Percentiles rank a stretch among this genome's conserved stretches.
phyloP scores from a whole-genome alignment of 352 stramenopile species.

The Phytophthora capsici region DNA sequence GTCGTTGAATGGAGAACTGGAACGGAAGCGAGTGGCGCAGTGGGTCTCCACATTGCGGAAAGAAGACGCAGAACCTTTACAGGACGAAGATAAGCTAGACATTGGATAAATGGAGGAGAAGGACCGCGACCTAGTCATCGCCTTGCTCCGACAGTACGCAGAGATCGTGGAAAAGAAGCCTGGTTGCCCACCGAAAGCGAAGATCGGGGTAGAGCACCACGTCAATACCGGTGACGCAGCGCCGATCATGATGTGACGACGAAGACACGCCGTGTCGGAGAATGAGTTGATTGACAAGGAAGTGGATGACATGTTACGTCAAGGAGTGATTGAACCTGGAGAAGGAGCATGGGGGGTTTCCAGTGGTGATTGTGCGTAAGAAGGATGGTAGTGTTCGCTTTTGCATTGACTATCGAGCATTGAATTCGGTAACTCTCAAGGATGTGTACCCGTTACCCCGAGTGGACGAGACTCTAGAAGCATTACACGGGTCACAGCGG shows the following conservation, averaged over 20 bases:
- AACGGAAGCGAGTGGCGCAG: not conserved
- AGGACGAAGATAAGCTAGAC: not conserved
- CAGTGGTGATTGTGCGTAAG: conserved; percentile 17
- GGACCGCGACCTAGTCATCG: not conserved
- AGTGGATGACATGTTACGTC: conserved; percentile 17
- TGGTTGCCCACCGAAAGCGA: conserved; percentile 1
- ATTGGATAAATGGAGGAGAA: conserved; percentile 3
- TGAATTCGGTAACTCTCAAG: conserved; percentile 17
- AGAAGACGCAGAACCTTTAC: not conserved
- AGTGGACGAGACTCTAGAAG: too few relatives aligned
- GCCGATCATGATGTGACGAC: conserved; percentile 17
- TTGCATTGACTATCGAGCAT: conserved; percentile 29
- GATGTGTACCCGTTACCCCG: conserved; percentile 8
- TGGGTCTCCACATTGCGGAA: not conserved
- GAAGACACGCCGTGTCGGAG: conserved; percentile 5
- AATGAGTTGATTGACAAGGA: conserved; percentile 21
- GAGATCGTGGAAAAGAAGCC: conserved; percentile 1
- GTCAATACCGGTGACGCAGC: conserved; percentile 21
- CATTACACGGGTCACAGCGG: too few relatives aligned
- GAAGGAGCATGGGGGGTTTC: conserved; percentile 29
- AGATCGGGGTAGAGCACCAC: conserved; percentile 10
- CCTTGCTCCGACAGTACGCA: not conserved
- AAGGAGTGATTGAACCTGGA: conserved; percentile 22
- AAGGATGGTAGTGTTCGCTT: conserved; percentile 21
- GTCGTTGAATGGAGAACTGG: not conserved